Evolutionary conservation across 2,329 filamentous ascomycete species (phyloP).

Genomic region (Diaporthe sp.): DNA sequence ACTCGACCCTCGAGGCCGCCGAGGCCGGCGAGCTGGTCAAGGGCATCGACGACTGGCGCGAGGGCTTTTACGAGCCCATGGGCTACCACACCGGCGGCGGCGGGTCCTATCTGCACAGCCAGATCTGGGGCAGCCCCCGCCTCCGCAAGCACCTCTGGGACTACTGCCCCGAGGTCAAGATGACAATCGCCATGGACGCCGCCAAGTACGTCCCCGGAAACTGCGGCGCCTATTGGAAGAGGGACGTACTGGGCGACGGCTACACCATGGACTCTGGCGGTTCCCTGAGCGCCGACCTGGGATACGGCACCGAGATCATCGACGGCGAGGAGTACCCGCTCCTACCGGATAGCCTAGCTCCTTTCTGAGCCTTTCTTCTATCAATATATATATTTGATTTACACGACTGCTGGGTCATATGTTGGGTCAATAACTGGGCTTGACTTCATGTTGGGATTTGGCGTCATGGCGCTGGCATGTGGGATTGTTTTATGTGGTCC

Average conservation of each 20-base stretch:
- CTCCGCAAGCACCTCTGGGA: conserved; percentile 60
- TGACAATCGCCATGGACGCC: conserved; percentile 57
- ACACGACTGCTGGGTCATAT: background rate
- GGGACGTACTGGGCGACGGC: conserved; percentile 40
- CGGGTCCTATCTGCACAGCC: conserved; percentile 51
- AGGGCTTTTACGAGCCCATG: conserved; percentile 59
- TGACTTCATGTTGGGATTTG: background rate
- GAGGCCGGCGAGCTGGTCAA: conserved; percentile 51
- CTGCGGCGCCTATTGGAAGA: conserved; percentile 59
- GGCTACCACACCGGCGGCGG: conserved; percentile 63
- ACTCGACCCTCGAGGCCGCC: conserved; percentile 37
- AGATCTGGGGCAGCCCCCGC: conserved; percentile 57
- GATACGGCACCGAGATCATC: conserved; percentile 52
- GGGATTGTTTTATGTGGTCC: background rate
- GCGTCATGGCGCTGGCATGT: conserved; percentile 22
- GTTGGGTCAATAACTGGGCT: background rate
- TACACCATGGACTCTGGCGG: conserved; percentile 37
- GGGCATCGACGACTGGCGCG: conserved; percentile 55
- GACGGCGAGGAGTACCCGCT: conserved; percentile 53
- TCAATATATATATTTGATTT: background rate
- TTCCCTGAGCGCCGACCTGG: conserved; percentile 40
- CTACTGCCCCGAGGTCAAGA: conserved; percentile 65
- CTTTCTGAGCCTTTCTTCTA: conserved; percentile 42
- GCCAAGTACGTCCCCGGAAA: conserved; percentile 60
- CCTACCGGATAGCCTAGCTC: conserved; percentile 47